Conservation (phyloP, 176 grass and related monocot species). For the bread wheat (Triticum aestivum) region DNA sequence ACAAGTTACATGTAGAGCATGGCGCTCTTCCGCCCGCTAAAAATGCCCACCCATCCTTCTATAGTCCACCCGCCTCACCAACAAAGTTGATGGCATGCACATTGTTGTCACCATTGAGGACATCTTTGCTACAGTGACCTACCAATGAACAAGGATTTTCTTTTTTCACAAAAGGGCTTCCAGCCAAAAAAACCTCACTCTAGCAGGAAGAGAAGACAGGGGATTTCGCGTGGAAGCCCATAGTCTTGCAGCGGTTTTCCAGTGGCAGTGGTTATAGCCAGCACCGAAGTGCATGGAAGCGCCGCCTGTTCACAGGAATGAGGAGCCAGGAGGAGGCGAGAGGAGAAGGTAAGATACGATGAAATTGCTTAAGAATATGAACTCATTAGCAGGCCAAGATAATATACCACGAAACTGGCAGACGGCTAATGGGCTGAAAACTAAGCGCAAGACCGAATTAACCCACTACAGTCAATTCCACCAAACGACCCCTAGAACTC, state of each 20-base stretch:
- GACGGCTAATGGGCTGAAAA: neutral
- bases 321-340: neutral
- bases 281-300: neutral
- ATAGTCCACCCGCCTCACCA: neutral
- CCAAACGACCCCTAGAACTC: neutral
- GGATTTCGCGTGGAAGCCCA: neutral
- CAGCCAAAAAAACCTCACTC: neutral
- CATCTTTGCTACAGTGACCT: neutral
- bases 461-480: neutral
- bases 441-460: neutral
- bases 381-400: neutral
- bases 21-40: neutral
- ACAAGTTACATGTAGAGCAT: neutral
- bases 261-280: neutral
- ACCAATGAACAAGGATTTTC: neutral
- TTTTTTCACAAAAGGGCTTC: neutral
- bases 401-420: neutral
- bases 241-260: neutral
- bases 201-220: neutral
- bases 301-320: neutral
- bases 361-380: neutral
- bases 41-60: neutral
- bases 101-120: neutral
- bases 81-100: neutral
- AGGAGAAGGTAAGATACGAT: neutral